Evolutionary conservation across 768 basidiomycete genomes (phyloP), one percentile per base, ranked within the genome.

Genomic region (Collybia mongolica): DNA sequence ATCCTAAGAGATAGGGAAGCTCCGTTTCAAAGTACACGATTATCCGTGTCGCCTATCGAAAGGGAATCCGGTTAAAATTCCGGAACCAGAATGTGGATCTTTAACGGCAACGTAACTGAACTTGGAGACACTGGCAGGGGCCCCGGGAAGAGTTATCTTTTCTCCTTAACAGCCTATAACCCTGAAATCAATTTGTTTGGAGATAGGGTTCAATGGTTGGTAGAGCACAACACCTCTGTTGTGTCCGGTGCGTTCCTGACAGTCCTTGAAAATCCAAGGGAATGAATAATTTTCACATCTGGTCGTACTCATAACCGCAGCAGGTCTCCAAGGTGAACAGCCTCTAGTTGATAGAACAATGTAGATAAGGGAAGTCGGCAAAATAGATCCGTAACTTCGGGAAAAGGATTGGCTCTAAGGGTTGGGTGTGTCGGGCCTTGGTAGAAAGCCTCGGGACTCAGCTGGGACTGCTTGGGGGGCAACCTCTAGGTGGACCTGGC

Each of bases 321-420:
- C 83, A 82, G 83, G 82, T 84, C 83, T 83, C 83, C 83, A 80
- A 83, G 82, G 82, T 83, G 81, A 83, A 83, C 77, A 83, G 82
- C 80, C 83, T 84, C 83, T 84, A 84, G 83, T 83, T 76, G 79
- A 82, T 82, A 78, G 80, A 82, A 82, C 76, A 83, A 83, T 83
- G 81, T 82, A 83, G 82, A 80, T 83, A 84, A 84, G 82, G 82
- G 81, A 83, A 84, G 80, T 82, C 77, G 75, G 80, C 79, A 81
- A 81, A 80, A 75, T 80, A 81, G 80, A 81, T 83, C 82, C 79
- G 77, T 84, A 83, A 83, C 82, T 83, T 84, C 77, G 79, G 80
- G 81, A 82, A 73, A 83, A 82, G 80, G 81, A 82, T 82, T 83
- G 80, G 80, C 81, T 83, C 80, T 81, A 66, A 66, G 63, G 65